Evolutionary conservation across 129 eudicot genomes (phyloP), one percentile per base, ranked within the genome.

Genomic region (Solidago caesia): DNA sequence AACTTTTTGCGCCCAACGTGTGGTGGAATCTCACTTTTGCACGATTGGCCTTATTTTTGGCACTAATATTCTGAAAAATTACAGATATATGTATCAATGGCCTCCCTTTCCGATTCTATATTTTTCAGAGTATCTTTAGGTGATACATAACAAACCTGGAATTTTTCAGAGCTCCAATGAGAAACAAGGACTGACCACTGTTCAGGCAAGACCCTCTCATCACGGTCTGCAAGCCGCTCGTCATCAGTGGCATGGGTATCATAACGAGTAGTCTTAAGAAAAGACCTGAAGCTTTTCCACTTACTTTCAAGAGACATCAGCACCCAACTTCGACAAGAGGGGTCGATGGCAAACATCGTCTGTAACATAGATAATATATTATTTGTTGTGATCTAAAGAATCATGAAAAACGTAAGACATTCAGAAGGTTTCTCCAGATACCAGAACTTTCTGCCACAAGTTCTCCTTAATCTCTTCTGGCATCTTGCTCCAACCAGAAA

Each of bases 391-490:
- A 29, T 8, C 12, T 13, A 15, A 3, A 44, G 27, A 43, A n/a
- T 15, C 8, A 59, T 6, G 5, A 16, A 59, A 7, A 59, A 6
- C 13, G 0, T 26, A 43, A 65, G 27, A 65, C 26, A 65, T 3
- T 65, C 49, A 65, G 13, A 43, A 27, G 3, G 67, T 62, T 62
- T 25, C 45, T 62, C 25, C 11, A 65, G 5, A 70, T 78, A 81
- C 89, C 89, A 79, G 76, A 58, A 86, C 89, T 82, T 87, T 79
- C 83, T 87, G 79, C 91, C 91, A 87, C 86, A 84, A 81, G 29
- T 52, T 76, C 79, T 87, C 88, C 79, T 87, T 87, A 60, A 71
- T 84, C 56, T 75, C 88, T 44, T 81, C 77, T 1, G 91, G 91
- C 76, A 87, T 59, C 71, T 79, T 73, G 64, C 81, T 79, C 91